A percentile compares a stretch with the other conserved stretches of the same genome.
These are phyloP conservation scores for Wickerhamomyces ciferrii DNA, from an alignment of 805 yeast species.

Conservation along the genomic window DNA sequence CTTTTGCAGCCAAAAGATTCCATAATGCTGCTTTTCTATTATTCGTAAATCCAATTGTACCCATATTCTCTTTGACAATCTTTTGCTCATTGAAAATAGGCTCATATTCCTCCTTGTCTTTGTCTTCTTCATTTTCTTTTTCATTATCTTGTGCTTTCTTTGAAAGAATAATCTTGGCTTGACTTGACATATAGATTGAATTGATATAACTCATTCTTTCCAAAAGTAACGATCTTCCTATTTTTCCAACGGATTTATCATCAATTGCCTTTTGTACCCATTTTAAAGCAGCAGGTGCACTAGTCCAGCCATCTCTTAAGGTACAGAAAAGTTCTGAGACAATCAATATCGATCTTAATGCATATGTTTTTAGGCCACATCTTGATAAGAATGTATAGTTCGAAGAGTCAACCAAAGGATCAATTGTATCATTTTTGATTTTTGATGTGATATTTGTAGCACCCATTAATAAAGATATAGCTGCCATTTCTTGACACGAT, in stretches of 20 bases:
- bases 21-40: slow-evolving; percentile 73
- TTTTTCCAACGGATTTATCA: slow-evolving; percentile 38
- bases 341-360: slow-evolving; percentile 60
- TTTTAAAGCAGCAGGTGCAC: slow-evolving; percentile 36
- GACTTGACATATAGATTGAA: slow-evolving; percentile 34
- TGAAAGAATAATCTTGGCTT: slow-evolving; percentile 22
- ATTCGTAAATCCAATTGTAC: slow-evolving; percentile 51
- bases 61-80: slow-evolving; percentile 29
- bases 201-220: slow-evolving; percentile 53
- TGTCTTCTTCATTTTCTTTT: slow-evolving; percentile 7
- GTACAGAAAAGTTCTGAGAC: slow-evolving; percentile 64
- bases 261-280: slow-evolving; percentile 40
- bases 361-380: slow-evolving; percentile 62
- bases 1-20: slow-evolving; percentile 67
- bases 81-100: slow-evolving; percentile 14
- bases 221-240: slow-evolving; percentile 45
- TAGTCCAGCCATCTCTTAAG: slow-evolving; percentile 35
- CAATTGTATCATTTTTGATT: slow-evolving; percentile 37
- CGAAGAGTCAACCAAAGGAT: slow-evolving; percentile 54
- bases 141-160: slow-evolving; percentile 19
- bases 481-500: slow-evolving; percentile 84
- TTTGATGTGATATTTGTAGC: slow-evolving; percentile 35
- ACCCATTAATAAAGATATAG: slow-evolving; percentile 63
- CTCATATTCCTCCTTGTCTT: slow-evolving; percentile 7
- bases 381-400: slow-evolving; percentile 73